phyloP scores from a whole-genome alignment of 352 stramenopile genomes.

The Globisporangium apiculatum region DNA sequence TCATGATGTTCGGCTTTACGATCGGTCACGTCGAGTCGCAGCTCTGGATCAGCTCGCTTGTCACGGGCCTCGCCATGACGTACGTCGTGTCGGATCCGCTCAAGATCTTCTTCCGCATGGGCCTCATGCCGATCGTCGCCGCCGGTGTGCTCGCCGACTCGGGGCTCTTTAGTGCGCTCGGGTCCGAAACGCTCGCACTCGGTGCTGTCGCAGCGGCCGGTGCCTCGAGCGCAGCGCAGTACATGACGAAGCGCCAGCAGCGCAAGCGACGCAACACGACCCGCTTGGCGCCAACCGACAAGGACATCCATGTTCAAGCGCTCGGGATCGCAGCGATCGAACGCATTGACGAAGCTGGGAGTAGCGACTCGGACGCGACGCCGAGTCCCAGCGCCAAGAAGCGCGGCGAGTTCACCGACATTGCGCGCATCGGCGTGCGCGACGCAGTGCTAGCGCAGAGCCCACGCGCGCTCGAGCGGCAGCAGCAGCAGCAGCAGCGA shows the following conservation, averaged over 20 bases:
- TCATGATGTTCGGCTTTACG: slow-evolving; percentile 64
- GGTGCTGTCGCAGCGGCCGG: slow-evolving; percentile 35
- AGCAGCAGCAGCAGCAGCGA: slow-evolving; percentile 6
- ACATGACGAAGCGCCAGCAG: slow-evolving; percentile 30
- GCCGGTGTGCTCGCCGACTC: slow-evolving; percentile 41
- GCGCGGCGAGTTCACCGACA: slow-evolving; percentile 28
- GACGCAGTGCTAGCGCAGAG: slow-evolving; percentile 12
- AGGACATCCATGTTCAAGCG: slow-evolving; percentile 13
- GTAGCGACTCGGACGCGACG: not conserved
- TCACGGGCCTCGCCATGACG: slow-evolving; percentile 45
- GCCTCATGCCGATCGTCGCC: slow-evolving; percentile 56
- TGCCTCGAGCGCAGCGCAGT: slow-evolving; percentile 35
- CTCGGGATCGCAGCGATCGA: slow-evolving; percentile 11
- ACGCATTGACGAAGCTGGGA: slow-evolving; percentile 8
- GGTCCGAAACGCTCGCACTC: slow-evolving; percentile 36
- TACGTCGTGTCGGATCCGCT: slow-evolving; percentile 57
- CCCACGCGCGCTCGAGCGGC: not conserved
- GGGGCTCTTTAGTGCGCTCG: slow-evolving; percentile 46
- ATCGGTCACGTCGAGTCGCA: slow-evolving; percentile 50
- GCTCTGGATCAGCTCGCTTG: slow-evolving; percentile 55
- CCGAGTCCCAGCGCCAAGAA: not conserved
- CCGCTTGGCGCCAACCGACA: slow-evolving; percentile 23
- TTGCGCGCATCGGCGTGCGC: slow-evolving; percentile 15
- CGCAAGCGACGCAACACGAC: slow-evolving; percentile 10
- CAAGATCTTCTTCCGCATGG: slow-evolving; percentile 69